A percentile compares a stretch with the other conserved stretches of the same genome.
These are phyloP conservation scores for Metschnikowia lochheadii DNA, from an alignment of 805 yeast species.

Conservation along the genomic window DNA sequence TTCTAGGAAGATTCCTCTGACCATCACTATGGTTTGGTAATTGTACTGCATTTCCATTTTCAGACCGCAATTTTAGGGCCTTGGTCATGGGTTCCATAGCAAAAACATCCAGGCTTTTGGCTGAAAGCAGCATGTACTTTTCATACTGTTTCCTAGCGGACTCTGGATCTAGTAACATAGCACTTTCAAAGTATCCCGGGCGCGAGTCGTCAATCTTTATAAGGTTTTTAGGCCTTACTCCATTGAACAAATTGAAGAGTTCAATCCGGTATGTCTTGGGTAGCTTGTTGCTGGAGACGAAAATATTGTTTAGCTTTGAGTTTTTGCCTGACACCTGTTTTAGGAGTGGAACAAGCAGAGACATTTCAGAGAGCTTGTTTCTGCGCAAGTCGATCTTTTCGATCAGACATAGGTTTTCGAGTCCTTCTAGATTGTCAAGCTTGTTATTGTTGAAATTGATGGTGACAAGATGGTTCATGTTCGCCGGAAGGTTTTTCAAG, in stretches of 20 bases:
- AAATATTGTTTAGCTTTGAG: conserved; percentile 38
- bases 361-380: conserved; percentile 38
- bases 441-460: conserved; percentile 50
- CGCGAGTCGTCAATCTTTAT: conserved; percentile 55
- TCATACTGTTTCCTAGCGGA: conserved; percentile 42
- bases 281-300: conserved; percentile 37
- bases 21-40: background rate
- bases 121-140: conserved; percentile 24
- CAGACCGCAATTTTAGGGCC: background rate
- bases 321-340: conserved; percentile 29
- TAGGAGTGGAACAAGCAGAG: conserved; percentile 32
- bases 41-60: background rate
- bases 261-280: conserved; percentile 50
- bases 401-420: conserved; percentile 40
- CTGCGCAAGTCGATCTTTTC: conserved; percentile 54
- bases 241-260: conserved; percentile 53
- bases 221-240: conserved; percentile 43
- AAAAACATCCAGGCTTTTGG: background rate
- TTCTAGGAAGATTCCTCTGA: background rate
- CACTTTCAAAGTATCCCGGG: conserved; percentile 59
- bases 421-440: conserved; percentile 37
- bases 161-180: conserved; percentile 49
- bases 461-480: conserved; percentile 36
- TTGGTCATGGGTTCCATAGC: background rate
- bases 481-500: conserved; percentile 31